A percentile compares a stretch with the other conserved stretches of the same genome.
These are phyloP conservation scores for Eucalyptus brandiana DNA, from an alignment of 345 rosid species.

Conservation along the genomic window DNA sequence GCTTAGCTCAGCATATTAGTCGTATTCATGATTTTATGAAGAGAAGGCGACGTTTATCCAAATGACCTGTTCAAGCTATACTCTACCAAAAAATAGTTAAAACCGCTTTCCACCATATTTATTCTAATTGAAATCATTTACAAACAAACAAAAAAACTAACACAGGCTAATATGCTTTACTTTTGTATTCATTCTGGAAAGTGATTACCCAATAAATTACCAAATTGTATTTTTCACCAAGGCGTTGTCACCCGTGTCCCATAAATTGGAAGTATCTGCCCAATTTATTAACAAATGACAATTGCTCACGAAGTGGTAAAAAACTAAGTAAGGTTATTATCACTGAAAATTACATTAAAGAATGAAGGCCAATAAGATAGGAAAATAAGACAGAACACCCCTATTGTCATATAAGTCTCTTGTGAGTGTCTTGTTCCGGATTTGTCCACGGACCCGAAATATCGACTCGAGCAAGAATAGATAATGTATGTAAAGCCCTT, in stretches of 20 bases:
- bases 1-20: neutral
- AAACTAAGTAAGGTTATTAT: neutral
- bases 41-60: neutral
- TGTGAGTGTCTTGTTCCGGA: neutral
- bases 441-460: too few species aligned
- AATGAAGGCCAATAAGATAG: too few species aligned
- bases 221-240: neutral
- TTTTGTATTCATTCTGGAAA: neutral
- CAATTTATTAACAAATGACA: too few species aligned
- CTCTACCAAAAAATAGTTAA: neutral
- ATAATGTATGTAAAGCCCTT: too few species aligned
- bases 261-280: too few species aligned
- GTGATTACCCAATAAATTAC: neutral
- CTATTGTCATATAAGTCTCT: neutral
- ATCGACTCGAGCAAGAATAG: too few species aligned
- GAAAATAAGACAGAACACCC: too few species aligned
- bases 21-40: too few species aligned
- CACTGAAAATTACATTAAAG: neutral
- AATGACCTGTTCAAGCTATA: neutral
- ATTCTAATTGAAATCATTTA: neutral
- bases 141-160: neutral
- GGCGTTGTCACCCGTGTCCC: neutral
- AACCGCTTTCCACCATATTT: neutral
- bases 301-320: too few species aligned
- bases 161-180: neutral